phyloP scores from a whole-genome alignment of 768 basidiomycete species.

The Scleroderma bovista region DNA sequence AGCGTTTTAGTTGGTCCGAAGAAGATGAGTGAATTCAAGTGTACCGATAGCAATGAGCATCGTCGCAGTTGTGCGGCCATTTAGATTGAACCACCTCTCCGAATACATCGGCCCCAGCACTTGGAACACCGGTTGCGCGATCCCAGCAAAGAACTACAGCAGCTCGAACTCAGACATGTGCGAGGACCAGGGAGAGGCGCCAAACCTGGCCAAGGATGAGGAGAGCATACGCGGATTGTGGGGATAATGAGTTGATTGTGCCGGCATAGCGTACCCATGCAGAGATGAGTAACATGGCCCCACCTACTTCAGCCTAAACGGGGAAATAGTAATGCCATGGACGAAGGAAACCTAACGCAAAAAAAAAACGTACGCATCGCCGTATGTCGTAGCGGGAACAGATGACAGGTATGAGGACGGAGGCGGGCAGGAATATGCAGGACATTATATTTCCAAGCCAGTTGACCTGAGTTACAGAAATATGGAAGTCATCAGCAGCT shows the following conservation, averaged over 20 bases:
- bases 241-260: constrained; percentile 45
- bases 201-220: constrained; percentile 61
- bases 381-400: constrained; percentile 53
- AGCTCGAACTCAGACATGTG: background rate
- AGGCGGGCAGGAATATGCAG: constrained; percentile 52
- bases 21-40: background rate
- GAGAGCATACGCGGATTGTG: constrained; percentile 49
- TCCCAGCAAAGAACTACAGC: constrained; percentile 47
- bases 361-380: constrained; percentile 41
- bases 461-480: constrained; percentile 61
- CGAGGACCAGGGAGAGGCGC: background rate
- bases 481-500: constrained; percentile 56
- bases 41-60: constrained; percentile 51
- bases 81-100: constrained; percentile 70
- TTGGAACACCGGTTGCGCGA: constrained; percentile 66
- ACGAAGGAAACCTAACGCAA: background rate
- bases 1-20: background rate
- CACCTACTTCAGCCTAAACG: constrained; percentile 53
- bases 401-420: constrained; percentile 48
- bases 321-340: background rate
- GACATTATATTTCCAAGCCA: constrained; percentile 72
- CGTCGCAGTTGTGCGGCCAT: constrained; percentile 62
- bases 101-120: constrained; percentile 71
- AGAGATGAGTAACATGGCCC: constrained; percentile 45
- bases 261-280: constrained; percentile 77